Base-by-base conservation (phyloP, 1,284 basidiomycete genomes). In the Cryptococcus sp. region DNA sequence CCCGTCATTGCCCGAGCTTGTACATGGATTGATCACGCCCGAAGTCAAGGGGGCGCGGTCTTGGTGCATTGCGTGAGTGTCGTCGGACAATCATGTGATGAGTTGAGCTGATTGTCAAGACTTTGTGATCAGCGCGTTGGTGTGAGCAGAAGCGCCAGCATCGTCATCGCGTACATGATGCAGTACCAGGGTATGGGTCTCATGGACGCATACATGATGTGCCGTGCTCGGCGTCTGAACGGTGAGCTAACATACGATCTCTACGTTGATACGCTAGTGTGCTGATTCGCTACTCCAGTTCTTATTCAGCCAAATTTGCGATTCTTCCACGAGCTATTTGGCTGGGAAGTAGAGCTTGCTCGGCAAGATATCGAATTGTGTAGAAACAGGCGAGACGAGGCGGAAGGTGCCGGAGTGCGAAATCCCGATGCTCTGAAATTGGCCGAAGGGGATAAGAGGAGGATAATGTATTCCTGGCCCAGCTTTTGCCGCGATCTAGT, bases 101-200 rank as follows among this genome's bases (percentile, higher is more conserved):
- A n/a, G 19, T 16, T n/a, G 3, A 45, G 47, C 23, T 17, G 30
- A n/a, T 4, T 20, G 48, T 43, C 17, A 22, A n/a, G 10, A 39
- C 52, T 63, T 22, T 11, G n/a, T 7, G 22, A 23, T 3, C 43
- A 74, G 75, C 85, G 94, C 17, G 93, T 98, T 17, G 95, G 95
- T 11, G 95, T 99, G 43, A 91, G 88, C 54, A 82, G 95, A 57
- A 93, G 90, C 71, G 93, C 94, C 19, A 95, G 92, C 42, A 91
- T 97, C 59, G 91, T 91, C 57, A 94, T 99, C 71, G 95, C 94
- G 10, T 97, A 97, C 78, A 89, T 96, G 69, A 97, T 97, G 93
- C 90, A 93, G 72, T 86, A 94, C 72, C 85, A 93, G n/a, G 82
- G 84, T 45, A 81, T 96, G 53, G 87, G 89, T 45, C 85, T 98